Conservation (phyloP, 2,329 filamentous ascomycete species). For the Chaetomium sp. region DNA sequence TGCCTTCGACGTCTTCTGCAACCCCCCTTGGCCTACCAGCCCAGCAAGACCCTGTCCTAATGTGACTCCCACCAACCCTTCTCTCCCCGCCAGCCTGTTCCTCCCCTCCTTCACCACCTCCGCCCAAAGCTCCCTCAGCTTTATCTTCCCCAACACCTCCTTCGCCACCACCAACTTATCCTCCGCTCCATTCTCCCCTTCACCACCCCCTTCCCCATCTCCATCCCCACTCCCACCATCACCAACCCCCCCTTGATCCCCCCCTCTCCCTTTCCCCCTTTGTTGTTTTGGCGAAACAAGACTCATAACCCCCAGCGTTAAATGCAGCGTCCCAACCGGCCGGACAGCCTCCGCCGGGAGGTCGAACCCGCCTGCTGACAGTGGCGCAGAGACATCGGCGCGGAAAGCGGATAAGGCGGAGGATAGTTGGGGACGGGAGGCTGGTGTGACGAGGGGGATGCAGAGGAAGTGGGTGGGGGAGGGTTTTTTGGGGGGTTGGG, state of each 20-base stretch:
- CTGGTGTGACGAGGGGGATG: slow-evolving; percentile 54
- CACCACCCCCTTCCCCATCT: slow-evolving; percentile 34
- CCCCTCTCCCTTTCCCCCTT: slow-evolving; percentile 20
- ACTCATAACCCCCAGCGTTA: slow-evolving; percentile 83
- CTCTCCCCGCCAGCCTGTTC: background rate
- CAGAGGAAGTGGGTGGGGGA: slow-evolving; percentile 65
- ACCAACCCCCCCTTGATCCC: slow-evolving; percentile 13
- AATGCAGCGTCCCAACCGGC: slow-evolving; percentile 72
- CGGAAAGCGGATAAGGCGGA: slow-evolving; percentile 55
- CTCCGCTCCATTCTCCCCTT: slow-evolving; percentile 20
- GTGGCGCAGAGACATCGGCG: slow-evolving; percentile 45
- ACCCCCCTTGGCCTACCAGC: too few relatives aligned
- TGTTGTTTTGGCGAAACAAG: slow-evolving; percentile 32
- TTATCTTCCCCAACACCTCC: slow-evolving; percentile 34
- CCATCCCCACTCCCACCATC: background rate
- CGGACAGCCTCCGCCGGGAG: slow-evolving; percentile 64
- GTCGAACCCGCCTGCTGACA: slow-evolving; percentile 27
- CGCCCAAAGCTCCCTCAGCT: slow-evolving; percentile 32
- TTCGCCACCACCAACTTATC: slow-evolving; percentile 34
- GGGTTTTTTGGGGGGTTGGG: background rate
- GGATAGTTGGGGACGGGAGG: slow-evolving; percentile 60
- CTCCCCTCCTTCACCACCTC: background rate
- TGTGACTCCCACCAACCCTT: too few relatives aligned
- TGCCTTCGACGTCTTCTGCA: too few relatives aligned
- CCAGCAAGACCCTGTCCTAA: background rate